Percentiles rank a stretch among this genome's conserved stretches.
These are phyloP conservation scores for Tricholoma bakamatsutake DNA, from an alignment of 768 basidiomycete species.

Conservation along the genomic window DNA sequence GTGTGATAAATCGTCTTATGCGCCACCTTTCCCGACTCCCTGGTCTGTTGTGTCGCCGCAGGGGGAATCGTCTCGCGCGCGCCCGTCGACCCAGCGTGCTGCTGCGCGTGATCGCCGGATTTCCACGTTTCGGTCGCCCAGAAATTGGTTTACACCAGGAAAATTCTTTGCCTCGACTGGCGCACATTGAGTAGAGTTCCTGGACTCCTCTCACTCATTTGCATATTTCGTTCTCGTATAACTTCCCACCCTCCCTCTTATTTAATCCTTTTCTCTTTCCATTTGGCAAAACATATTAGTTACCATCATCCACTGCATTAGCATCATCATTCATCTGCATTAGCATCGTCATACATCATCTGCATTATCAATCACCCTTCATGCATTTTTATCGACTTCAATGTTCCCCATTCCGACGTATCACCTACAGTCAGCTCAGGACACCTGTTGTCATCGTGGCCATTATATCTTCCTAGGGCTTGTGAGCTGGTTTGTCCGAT, in stretches of 20 bases:
- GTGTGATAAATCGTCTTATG: conserved; percentile 31
- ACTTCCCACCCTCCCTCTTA: background rate
- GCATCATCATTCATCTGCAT: background rate
- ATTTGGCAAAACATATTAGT: background rate
- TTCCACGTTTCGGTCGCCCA: conserved; percentile 30
- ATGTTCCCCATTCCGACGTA: background rate
- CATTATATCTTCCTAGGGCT: background rate
- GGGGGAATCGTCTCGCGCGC: conserved; percentile 9
- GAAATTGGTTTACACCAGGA: conserved; percentile 51
- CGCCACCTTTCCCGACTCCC: conserved; percentile 31
- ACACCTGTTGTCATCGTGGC: background rate
- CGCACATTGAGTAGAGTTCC: conserved; percentile 18
- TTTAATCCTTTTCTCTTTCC: background rate
- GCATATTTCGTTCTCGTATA: background rate
- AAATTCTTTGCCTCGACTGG: conserved; percentile 42
- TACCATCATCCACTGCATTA: background rate
- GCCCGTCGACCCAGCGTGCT: conserved; percentile 19
- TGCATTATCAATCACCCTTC: background rate
- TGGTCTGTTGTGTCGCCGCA: conserved; percentile 22
- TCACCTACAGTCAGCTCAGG: background rate
- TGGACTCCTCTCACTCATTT: background rate
- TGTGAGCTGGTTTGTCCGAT: too few relatives aligned
- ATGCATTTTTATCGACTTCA: background rate
- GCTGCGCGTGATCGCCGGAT: conserved; percentile 21
- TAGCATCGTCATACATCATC: background rate